phyloP scores from a whole-genome alignment of 176 grass and related monocot genomes.

The Oryza glaberrima region DNA sequence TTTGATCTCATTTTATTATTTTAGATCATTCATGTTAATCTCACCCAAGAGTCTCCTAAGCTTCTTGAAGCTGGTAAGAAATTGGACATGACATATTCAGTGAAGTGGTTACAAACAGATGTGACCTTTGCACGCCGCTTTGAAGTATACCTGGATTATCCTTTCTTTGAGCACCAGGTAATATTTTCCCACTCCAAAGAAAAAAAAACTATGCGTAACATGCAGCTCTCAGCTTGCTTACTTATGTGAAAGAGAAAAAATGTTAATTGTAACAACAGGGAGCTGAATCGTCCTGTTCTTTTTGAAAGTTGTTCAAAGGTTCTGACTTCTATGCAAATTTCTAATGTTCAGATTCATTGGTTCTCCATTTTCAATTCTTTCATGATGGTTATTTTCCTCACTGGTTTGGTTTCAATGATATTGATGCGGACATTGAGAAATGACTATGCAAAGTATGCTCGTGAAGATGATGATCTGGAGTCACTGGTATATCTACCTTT shows the following conservation, averaged over 20 bases:
- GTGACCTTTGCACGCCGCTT: slow-evolving; percentile 89
- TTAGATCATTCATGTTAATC: slow-evolving; percentile 99
- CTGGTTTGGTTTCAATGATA: slow-evolving; percentile 97
- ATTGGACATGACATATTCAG: slow-evolving; percentile 87
- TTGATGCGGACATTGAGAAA: slow-evolving; percentile 97
- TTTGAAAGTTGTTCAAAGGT: slow-evolving; percentile 36
- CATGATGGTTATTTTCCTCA: slow-evolving; percentile 99
- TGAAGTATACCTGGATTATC: slow-evolving; percentile 97
- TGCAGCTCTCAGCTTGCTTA: neutral
- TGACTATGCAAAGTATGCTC: slow-evolving; percentile 99
- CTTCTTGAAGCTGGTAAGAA: slow-evolving; percentile 79
- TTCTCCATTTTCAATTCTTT: slow-evolving; percentile 99
- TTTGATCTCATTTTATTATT: slow-evolving; percentile 25
- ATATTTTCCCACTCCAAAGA: neutral
- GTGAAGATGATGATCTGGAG: slow-evolving; percentile 97
- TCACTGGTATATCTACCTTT: slow-evolving; percentile 58
- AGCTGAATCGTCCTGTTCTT: neutral
- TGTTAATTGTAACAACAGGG: slow-evolving; percentile 24
- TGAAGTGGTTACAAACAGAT: slow-evolving; percentile 82
- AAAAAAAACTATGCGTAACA: neutral
- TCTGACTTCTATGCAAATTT: slow-evolving; percentile 31
- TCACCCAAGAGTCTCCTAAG: slow-evolving; percentile 94
- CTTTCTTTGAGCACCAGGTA: slow-evolving; percentile 99
- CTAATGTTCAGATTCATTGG: slow-evolving; percentile 88
- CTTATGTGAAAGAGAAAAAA: slow-evolving; percentile 5